These are phyloP conservation scores for Cutaneotrichosporon cavernicola DNA, from an alignment of 1,284 basidiomycete genomes.

Conservation along the genomic window DNA sequence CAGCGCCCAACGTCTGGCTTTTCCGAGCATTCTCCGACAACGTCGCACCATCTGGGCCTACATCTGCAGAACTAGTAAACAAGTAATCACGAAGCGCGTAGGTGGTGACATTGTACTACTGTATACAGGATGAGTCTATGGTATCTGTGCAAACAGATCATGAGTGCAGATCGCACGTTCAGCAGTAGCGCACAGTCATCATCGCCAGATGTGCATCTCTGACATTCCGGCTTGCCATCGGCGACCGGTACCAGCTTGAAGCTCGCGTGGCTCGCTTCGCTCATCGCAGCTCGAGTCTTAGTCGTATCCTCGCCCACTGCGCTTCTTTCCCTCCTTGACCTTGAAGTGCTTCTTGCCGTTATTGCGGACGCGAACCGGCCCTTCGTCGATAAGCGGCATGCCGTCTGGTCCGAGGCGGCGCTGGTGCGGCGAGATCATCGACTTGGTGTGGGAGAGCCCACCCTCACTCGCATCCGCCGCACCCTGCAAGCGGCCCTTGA, in stretches of 20 bases:
- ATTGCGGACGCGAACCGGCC: slow-evolving; percentile 57
- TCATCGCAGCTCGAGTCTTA: slow-evolving; percentile 19
- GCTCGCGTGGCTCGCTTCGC: background rate
- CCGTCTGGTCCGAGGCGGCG: slow-evolving; percentile 74
- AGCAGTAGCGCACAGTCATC: background rate
- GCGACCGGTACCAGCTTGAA: too few species aligned
- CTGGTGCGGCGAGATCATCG: slow-evolving; percentile 74
- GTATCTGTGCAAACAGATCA: background rate
- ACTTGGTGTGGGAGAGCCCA: slow-evolving; percentile 64
- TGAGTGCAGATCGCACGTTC: background rate
- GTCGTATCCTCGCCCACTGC: slow-evolving; percentile 88
- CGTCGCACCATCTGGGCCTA: background rate
- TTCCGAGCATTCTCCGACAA: background rate
- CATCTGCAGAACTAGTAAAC: background rate
- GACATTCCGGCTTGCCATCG: too few species aligned
- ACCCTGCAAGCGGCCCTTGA: slow-evolving; percentile 60
- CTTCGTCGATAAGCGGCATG: slow-evolving; percentile 57
- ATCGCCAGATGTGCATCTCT: background rate
- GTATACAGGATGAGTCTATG: background rate
- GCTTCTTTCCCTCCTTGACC: slow-evolving; percentile 77
- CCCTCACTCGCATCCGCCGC: slow-evolving; percentile 42
- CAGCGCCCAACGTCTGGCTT: background rate
- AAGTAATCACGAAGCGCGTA: too few species aligned
- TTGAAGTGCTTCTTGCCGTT: slow-evolving; percentile 86
- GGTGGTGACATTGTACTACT: background rate